Evolutionary conservation across 441 rosid species (phyloP).

Genomic region (Gossypium davidsonii): DNA sequence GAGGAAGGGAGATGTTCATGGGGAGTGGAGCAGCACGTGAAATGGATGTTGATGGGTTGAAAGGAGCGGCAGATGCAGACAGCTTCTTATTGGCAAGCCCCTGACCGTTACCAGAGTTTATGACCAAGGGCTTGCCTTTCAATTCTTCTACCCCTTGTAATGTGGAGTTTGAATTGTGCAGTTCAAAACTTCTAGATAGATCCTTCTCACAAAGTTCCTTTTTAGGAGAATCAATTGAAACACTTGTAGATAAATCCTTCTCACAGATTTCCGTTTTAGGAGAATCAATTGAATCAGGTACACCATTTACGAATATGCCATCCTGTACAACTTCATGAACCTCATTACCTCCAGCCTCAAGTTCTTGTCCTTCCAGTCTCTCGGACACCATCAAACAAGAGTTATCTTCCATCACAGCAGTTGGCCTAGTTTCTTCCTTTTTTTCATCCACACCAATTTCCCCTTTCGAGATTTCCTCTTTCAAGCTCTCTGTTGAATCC

Average conservation of each 20-base stretch:
- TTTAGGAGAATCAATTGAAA: constrained; percentile 33
- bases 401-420: constrained; percentile 32
- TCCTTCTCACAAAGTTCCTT: constrained; percentile 24
- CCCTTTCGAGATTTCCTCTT: constrained; percentile 9
- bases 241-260: constrained; percentile 27
- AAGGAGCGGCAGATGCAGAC: constrained; percentile 95
- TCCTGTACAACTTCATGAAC: constrained; percentile 38
- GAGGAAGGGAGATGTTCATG: constrained; percentile 57
- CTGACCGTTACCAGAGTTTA: constrained; percentile 37
- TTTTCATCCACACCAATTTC: constrained; percentile 31
- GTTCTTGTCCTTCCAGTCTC: constrained; percentile 22
- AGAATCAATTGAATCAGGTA: constrained; percentile 33
- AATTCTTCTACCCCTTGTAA: constrained; percentile 39
- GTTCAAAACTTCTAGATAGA: constrained; percentile 26
- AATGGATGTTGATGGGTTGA: constrained; percentile 65
- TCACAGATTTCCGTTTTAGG: constrained; percentile 10
- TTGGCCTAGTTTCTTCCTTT: constrained; percentile 29
- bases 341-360: constrained; percentile 32
- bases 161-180: constrained; percentile 23
- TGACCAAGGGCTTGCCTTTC: constrained; percentile 46
- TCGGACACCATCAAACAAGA: constrained; percentile 27
- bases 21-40: constrained; percentile 58
- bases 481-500: constrained; percentile 19
- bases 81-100: constrained; percentile 64
- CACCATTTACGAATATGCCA: constrained; percentile 27